Base-by-base conservation (phyloP, 2,329 filamentous ascomycete genomes). In the Curvularia spicifera region DNA sequence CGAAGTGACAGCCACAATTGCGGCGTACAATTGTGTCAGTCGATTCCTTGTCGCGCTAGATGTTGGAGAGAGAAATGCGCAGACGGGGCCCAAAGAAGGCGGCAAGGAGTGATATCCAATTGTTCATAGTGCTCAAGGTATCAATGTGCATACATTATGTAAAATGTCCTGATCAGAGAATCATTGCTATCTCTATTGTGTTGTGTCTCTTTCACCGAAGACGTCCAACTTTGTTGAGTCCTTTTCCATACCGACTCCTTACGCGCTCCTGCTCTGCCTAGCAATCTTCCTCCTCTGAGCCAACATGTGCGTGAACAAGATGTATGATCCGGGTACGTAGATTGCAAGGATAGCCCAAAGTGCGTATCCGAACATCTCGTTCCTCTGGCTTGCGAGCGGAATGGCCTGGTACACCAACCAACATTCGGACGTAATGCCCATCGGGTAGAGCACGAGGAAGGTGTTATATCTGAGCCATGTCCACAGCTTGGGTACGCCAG, bases 221-320 rank as follows among this genome's bases (percentile, higher is more conserved):
- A 35, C 35, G 3, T 10, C 8, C 22, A n/a, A 20, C 13, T 13
- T 52, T 37, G n/a, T 51, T n/a, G 8, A 15, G 7, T 5, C 20
- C 7, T 31, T 15, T 42, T 2, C 5, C 15, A 20, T 5, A 15
- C 2, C 12, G 6, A n/a, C 13, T 3, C 33, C 24, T 48, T 18
- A 59, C 1, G 28, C 45, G 1, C n/a, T 47, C 24, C 15, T 39
- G 9, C 22, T 56, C 42, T 56, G 49, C 43, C 39, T 51, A 3
- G 37, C 46, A 28, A 94, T 86, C 84, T 92, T 96, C 66, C 86
- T 84, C 68, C 94, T 84, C 84, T 99, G 95, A 61, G 84, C 83
- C 83, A 98, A 91, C 95, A 99, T 98, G 78, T 99, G 91, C 22
- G 91, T 92, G 75, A 95, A 98, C 57, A 98, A 79, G 55, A 96